A percentile compares a stretch with the other conserved stretches of the same genome.
These are phyloP conservation scores for Corylus heterophylla DNA, from an alignment of 306 rosid species.

Conservation along the genomic window DNA sequence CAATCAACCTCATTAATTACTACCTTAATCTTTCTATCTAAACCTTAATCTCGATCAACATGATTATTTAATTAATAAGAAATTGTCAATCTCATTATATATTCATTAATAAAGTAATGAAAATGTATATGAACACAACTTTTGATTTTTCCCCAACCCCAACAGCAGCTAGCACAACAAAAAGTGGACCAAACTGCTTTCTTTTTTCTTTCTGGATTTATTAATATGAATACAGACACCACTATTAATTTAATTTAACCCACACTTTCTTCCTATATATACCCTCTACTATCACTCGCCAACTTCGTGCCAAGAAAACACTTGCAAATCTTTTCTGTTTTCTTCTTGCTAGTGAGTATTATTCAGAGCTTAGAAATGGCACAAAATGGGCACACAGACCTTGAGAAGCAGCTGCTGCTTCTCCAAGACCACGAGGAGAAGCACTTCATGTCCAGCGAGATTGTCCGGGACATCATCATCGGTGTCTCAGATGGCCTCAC, in stretches of 20 bases:
- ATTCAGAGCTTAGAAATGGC: constrained; percentile 26
- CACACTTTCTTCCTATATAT: not conserved
- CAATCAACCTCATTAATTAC: not conserved
- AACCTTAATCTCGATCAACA: not conserved
- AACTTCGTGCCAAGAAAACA: not conserved
- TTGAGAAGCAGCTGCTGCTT: constrained; percentile 49
- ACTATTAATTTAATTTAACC: not conserved
- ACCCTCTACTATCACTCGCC: not conserved
- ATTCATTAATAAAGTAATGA: too few species aligned
- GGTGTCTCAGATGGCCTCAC: constrained; percentile 80
- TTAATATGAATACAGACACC: not conserved
- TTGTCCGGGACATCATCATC: constrained; percentile 66
- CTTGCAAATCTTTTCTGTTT: not conserved
- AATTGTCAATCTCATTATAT: too few species aligned
- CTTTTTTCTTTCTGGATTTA: not conserved
- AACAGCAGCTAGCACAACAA: not conserved
- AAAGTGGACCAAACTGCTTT: not conserved
- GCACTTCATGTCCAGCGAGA: constrained; percentile 67
- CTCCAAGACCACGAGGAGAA: constrained; percentile 48
- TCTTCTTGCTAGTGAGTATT: not conserved
- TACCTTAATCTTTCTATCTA: not conserved
- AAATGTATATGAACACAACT: not conserved
- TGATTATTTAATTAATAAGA: too few species aligned
- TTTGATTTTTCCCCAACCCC: not conserved
- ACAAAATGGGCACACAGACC: constrained; percentile 13